Percentiles rank a stretch among this genome's conserved stretches.
Evolutionary conservation across 306 rosid species (phyloP).

Genomic region (Acacia melanoxylon): DNA sequence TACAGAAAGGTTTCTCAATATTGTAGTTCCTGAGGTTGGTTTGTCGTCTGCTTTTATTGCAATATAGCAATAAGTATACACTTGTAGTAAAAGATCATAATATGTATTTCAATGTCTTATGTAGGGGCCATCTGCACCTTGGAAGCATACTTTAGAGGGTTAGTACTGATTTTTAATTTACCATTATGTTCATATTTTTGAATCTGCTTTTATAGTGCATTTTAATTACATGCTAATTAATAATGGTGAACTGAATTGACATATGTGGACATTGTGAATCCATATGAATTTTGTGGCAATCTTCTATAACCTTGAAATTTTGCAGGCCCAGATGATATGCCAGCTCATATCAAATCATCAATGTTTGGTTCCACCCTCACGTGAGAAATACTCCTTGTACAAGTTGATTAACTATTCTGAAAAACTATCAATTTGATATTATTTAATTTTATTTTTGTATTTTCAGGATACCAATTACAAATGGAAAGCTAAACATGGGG

Average conservation of each 20-base stretch:
- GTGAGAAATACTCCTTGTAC: conserved; percentile 41
- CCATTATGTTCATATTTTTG: not conserved
- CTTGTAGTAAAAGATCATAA: not conserved
- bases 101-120: conserved; percentile 5
- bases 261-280: not conserved
- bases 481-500: conserved; percentile 95
- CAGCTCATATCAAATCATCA: conserved; percentile 95
- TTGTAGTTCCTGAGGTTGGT: conserved; percentile 82
- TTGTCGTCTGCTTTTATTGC: not conserved
- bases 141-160: conserved; percentile 97
- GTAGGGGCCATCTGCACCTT: conserved; percentile 87
- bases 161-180: conserved; percentile 1
- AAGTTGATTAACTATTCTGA: conserved; percentile 27
- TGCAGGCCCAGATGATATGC: conserved; percentile 98
- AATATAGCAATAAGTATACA: not conserved
- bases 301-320: conserved; percentile 29
- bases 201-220: not conserved
- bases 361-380: conserved; percentile 87
- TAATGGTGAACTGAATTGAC: not conserved
- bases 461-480: conserved; percentile 81
- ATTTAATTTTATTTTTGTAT: conserved; percentile 29
- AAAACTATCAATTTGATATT: not conserved
- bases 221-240: not conserved
- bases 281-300: not conserved
- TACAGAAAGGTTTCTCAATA: conserved; percentile 81